Conservation (phyloP, 371 early-diverging fungal species). For the Mucor piriformis region DNA sequence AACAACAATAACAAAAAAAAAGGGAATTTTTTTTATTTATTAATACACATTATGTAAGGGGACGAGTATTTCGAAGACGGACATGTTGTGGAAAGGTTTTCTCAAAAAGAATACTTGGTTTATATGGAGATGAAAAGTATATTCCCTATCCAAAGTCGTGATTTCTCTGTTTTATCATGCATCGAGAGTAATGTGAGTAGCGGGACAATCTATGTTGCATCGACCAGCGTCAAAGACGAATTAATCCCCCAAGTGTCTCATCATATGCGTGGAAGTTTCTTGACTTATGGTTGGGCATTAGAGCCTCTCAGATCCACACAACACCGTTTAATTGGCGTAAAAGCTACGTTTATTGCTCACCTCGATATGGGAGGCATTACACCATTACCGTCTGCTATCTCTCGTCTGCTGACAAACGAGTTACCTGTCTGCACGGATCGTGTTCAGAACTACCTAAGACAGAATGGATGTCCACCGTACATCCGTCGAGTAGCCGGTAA, state of each 20-base stretch:
- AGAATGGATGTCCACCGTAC: constrained; percentile 61
- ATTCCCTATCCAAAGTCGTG: constrained; percentile 56
- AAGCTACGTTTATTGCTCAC: constrained; percentile 58
- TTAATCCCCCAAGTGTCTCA: constrained; percentile 46
- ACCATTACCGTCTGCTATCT: constrained; percentile 50
- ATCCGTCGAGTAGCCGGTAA: constrained; percentile 52
- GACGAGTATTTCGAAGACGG: constrained; percentile 61
- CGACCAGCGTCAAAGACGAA: constrained; percentile 59
- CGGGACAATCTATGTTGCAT: constrained; percentile 55
- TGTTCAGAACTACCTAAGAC: constrained; percentile 47
- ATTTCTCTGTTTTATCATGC: constrained; percentile 49
- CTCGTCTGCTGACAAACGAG: constrained; percentile 48
- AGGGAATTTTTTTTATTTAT: background rate
- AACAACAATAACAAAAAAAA: too few species aligned
- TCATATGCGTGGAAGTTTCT: constrained; percentile 48
- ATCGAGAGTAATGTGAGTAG: constrained; percentile 58
- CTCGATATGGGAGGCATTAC: constrained; percentile 57
- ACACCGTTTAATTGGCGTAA: constrained; percentile 39
- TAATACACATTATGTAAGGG: too few species aligned
- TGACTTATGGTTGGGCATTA: constrained; percentile 62
- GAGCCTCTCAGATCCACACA: constrained; percentile 32
- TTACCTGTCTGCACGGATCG: constrained; percentile 50
- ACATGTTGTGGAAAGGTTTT: constrained; percentile 55
- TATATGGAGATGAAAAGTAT: constrained; percentile 52
- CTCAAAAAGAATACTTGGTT: constrained; percentile 56